Percentiles rank a stretch among this genome's conserved stretches.
phyloP scores from a whole-genome alignment of 208 protist genomes.

The Herpetomonas tarakana region DNA sequence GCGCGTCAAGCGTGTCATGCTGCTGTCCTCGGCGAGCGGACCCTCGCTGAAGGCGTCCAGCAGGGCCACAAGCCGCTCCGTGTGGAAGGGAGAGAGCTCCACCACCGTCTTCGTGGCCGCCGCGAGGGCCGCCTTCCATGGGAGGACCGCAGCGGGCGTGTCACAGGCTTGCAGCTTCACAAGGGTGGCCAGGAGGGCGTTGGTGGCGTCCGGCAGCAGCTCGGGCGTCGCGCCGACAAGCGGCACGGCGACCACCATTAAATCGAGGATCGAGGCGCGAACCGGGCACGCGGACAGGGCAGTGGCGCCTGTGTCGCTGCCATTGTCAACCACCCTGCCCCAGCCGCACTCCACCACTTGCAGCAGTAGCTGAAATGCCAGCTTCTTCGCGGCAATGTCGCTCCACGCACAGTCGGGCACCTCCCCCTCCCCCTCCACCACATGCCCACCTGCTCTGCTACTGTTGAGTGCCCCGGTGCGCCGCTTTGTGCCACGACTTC shows the following conservation, averaged over 20 bases:
- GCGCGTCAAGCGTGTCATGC: constrained; percentile 40
- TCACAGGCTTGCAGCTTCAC: constrained; percentile 5
- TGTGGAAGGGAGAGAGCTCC: constrained; percentile 45
- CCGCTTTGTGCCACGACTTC: too few relatives aligned
- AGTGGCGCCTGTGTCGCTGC: too few relatives aligned
- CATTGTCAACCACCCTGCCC: too few relatives aligned
- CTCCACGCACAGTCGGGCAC: constrained; percentile 9
- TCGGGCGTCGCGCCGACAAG: constrained; percentile 58
- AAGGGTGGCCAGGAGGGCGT: constrained; percentile 34
- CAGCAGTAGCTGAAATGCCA: constrained; percentile 34
- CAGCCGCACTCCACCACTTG: constrained; percentile 13
- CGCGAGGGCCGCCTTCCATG: constrained; percentile 55
- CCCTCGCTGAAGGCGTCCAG: constrained; percentile 42
- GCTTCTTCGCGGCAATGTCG: constrained; percentile 49
- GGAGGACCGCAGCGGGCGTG: background rate
- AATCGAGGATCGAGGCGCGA: constrained; percentile 16
- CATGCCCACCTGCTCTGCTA: background rate
- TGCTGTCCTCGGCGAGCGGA: constrained; percentile 52
- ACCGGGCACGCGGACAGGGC: background rate
- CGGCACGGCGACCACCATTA: constrained; percentile 45
- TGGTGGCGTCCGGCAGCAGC: constrained; percentile 38
- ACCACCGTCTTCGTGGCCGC: constrained; percentile 47
- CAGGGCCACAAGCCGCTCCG: constrained; percentile 38
- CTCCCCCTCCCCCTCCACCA: constrained; percentile 3
- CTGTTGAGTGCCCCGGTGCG: too few relatives aligned